These are phyloP conservation scores for Zygotorulaspora chibaensis DNA, from an alignment of 805 yeast genomes.

Conservation along the genomic window DNA sequence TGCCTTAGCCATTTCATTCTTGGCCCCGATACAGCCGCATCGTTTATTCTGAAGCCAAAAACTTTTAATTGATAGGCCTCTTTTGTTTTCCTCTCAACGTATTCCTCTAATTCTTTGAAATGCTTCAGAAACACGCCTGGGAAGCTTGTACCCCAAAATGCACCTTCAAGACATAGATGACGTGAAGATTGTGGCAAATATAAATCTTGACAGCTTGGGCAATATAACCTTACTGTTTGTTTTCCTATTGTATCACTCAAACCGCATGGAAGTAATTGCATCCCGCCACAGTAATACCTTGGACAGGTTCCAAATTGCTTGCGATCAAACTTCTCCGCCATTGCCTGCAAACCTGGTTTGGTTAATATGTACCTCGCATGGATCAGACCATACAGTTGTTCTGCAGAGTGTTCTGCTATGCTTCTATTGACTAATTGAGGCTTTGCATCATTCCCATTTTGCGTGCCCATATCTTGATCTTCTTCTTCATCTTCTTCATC, in stretches of 20 bases:
- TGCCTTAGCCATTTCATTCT: slow-evolving; percentile 93
- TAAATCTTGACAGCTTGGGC: slow-evolving; percentile 91
- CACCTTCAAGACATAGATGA: slow-evolving; percentile 88
- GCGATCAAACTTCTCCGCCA: slow-evolving; percentile 91
- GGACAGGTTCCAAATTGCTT: slow-evolving; percentile 92
- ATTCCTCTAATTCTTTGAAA: slow-evolving; percentile 85
- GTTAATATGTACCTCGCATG: slow-evolving; percentile 90
- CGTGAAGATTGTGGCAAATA: slow-evolving; percentile 86
- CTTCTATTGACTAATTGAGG: slow-evolving; percentile 48
- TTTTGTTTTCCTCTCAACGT: slow-evolving; percentile 57
- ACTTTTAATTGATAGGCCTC: slow-evolving; percentile 60
- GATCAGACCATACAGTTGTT: slow-evolving; percentile 84
- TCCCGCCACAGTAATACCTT: slow-evolving; percentile 81
- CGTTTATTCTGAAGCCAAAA: slow-evolving; percentile 83
- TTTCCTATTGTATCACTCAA: slow-evolving; percentile 85
- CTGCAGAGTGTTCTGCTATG: slow-evolving; percentile 85
- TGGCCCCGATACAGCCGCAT: slow-evolving; percentile 75
- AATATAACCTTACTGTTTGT: slow-evolving; percentile 86
- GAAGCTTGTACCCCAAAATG: slow-evolving; percentile 93
- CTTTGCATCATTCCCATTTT: slow-evolving; percentile 20
- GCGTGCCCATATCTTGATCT: slow-evolving; percentile 16
- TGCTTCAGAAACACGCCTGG: slow-evolving; percentile 88
- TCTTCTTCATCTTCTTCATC: slow-evolving; percentile 34
- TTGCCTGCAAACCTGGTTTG: slow-evolving; percentile 80
- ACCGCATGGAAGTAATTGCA: slow-evolving; percentile 89